Evolutionary conservation across 257 asterid species (phyloP), one percentile per base, ranked within the genome.

Genomic region (Cinchona pubescens): DNA sequence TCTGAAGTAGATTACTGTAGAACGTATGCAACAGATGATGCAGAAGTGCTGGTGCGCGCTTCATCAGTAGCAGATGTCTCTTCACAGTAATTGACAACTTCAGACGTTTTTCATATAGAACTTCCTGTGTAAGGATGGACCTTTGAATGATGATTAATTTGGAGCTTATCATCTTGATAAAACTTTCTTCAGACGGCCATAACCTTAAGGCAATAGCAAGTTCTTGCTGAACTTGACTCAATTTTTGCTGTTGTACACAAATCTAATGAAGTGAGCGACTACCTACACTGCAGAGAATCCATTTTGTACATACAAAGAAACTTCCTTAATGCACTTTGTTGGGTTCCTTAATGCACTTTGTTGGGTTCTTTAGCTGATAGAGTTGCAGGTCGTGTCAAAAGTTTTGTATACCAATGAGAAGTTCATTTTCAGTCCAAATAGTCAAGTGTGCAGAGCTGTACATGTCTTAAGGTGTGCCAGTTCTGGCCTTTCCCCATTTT

Each of bases 1-100:
- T 75, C 85, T 16, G 85, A 74, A 79, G 81, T 82, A 25, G 87
- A 82, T 46, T 79, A 76, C 70, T 53, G 86, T 38, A 42, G 76
- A 67, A 84, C 69, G 77, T 49, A 37, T 80, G 12, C 76, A n/a
- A 55, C 76, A 12, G 79, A 81, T 19, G 83, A 78, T 68, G 77
- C 69, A 25, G 79, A 80, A 79, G 59, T 51, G 42, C 85, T 78
- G 32, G 61, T 73, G 35, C 83, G 74, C 12, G 78, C 82, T n/a
- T 53, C 87, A 63, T 81, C 56, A 49, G 56, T 80, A 40, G 83
- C 79, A 68, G 82, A 82, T 49, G 68, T 73, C 81, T 75, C 78
- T 19, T 58, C 70, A 29, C 45, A 38, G 45, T 76, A 70, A 73
- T 67, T 70, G 11, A 58, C n/a, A 25, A 40, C 69, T 51, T 56